phyloP scores from a whole-genome alignment of 345 rosid species.

The Odontarrhena argentea region DNA sequence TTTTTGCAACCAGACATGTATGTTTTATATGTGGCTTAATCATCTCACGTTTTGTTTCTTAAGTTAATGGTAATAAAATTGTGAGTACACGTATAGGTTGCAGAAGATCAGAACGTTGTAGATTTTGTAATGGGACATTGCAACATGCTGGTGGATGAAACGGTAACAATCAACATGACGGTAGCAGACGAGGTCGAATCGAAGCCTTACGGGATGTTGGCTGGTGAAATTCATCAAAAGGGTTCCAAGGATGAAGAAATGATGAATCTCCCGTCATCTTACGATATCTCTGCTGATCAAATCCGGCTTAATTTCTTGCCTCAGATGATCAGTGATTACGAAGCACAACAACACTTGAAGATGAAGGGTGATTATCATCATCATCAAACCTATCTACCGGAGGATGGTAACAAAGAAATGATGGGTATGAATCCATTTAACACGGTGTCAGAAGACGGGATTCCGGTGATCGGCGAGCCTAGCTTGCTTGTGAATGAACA shows the following conservation, averaged over 20 bases:
- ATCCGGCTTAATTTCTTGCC: constrained; percentile 54
- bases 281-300: constrained; percentile 48
- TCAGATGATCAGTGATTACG: constrained; percentile 46
- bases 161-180: constrained; percentile 36
- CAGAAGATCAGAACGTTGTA: constrained; percentile 69
- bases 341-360: constrained; percentile 40
- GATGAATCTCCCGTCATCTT: constrained; percentile 46
- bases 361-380: constrained; percentile 40
- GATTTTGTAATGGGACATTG: constrained; percentile 65
- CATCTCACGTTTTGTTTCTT: neutral
- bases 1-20: constrained; percentile 78
- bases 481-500: constrained; percentile 40
- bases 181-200: constrained; percentile 41
- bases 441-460: constrained; percentile 40
- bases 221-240: constrained; percentile 32
- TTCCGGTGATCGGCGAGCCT: constrained; percentile 50
- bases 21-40: neutral
- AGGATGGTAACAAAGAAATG: constrained; percentile 36
- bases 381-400: constrained; percentile 37
- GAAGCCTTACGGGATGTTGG: constrained; percentile 37
- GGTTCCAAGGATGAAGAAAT: constrained; percentile 42
- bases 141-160: constrained; percentile 53
- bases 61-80: neutral
- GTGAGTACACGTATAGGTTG: constrained; percentile 45
- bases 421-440: constrained; percentile 41